Evolutionary conservation across 495 filamentous ascomycete species (phyloP), one percentile per base, ranked within the genome.

Genomic region (Penicillium cosmopolitanum): DNA sequence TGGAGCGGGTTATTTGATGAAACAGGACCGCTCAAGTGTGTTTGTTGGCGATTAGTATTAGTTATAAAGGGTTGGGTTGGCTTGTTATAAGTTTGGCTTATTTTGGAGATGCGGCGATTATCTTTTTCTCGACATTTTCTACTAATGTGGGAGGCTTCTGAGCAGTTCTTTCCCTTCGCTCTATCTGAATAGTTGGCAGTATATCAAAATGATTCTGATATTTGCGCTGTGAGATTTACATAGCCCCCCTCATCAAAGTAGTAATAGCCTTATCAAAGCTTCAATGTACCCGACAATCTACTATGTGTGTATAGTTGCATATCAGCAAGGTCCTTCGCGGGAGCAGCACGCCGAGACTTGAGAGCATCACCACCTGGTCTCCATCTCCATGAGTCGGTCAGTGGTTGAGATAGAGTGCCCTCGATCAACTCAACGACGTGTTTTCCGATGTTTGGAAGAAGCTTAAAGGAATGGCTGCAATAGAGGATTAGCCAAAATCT

Each of bases 351-450:
- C 56, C 50, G 56, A 23, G 63, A 66, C 31, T 54, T 59, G 3
- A 62, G 50, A 12, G 63, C 63, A 55, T 66, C 63, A 35, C 63
- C 63, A 4, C 59, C 63, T 43, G 63, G 63, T 48, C 63, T 62
- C 63, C 63, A 66, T 42, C 53, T 56, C 63, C 63, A 66, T 4
- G 56, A 48, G 36, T 62, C 21, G n/a, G 63, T 43, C 43, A 66
- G 13, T 9, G 59, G 48, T 19, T 52, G 38, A 5, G 63, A 43
- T 2, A 66, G 53, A 47, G 53, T 42, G 0, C 53, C 56, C 40
- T 66, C 63, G 5, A 66, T 54, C 18, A 66, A 18, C 36, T 66
- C 64, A 2, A 66, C 64, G 11, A 66, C 54, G 40, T 63, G 64
- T 19, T 61, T 63, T 1, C 64, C 64, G 48, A 66, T 66, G 38